A percentile compares a stretch with the other conserved stretches of the same genome.
Evolutionary conservation across 768 basidiomycete species (phyloP).

Genomic region (Collybia sordida): DNA sequence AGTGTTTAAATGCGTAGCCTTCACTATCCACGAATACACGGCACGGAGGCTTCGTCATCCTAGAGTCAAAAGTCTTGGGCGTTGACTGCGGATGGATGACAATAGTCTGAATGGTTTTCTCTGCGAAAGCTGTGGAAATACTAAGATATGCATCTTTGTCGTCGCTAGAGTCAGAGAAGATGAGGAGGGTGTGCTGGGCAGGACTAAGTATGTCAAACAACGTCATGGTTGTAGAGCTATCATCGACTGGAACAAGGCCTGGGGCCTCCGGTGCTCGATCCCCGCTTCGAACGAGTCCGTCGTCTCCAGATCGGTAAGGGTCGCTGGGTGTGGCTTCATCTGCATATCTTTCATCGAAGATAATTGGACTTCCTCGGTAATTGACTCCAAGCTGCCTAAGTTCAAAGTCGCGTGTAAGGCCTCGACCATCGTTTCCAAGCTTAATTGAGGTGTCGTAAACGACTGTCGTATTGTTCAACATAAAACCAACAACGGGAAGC

Average conservation of each 20-base stretch:
- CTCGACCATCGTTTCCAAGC: not conserved
- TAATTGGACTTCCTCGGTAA: not conserved
- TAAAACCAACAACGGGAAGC: not conserved
- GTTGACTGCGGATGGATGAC: too few species aligned
- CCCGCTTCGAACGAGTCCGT: not conserved
- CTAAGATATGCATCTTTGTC: not conserved
- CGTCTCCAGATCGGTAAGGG: not conserved
- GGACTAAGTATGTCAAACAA: conserved; percentile 7
- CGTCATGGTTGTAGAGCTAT: not conserved
- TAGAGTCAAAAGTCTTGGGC: too few species aligned
- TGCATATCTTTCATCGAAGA: not conserved
- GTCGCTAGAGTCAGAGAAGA: conserved; percentile 1
- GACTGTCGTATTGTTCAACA: not conserved
- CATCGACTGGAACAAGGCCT: not conserved
- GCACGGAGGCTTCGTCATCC: not conserved
- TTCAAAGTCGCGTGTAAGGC: not conserved
- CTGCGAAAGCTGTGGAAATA: too few species aligned
- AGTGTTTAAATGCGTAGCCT: not conserved
- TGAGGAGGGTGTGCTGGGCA: conserved; percentile 4
- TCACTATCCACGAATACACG: not conserved
- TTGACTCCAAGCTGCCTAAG: not conserved
- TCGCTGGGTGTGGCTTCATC: not conserved
- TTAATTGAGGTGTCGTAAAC: too few species aligned
- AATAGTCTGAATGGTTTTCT: too few species aligned
- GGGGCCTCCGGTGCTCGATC: conserved; percentile 9